phyloP scores from a whole-genome alignment of 176 grass and related monocot genomes.

The Triticum urartu region DNA sequence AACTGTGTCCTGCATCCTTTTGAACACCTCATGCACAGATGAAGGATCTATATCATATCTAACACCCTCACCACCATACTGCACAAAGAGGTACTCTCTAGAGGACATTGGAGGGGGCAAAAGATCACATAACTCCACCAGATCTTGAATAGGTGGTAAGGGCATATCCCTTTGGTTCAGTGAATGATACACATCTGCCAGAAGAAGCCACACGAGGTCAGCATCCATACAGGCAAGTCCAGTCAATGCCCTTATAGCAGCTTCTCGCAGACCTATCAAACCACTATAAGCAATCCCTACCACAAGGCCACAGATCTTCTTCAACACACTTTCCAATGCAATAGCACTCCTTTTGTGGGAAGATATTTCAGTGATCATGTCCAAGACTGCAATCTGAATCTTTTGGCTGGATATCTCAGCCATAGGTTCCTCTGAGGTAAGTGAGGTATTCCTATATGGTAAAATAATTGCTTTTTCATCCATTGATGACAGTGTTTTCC shows the following conservation, averaged over 20 bases:
- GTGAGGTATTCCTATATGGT: conserved; percentile 65
- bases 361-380: conserved; percentile 72
- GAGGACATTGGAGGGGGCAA: conserved; percentile 57
- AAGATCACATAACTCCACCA: conserved; percentile 58
- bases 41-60: conserved; percentile 64
- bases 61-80: conserved; percentile 68
- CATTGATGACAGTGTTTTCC: conserved; percentile 42
- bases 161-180: conserved; percentile 55
- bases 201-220: conserved; percentile 91
- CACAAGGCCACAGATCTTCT: conserved; percentile 83
- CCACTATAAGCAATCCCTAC: conserved; percentile 83
- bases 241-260: conserved; percentile 62
- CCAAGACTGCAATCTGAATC: conserved; percentile 77
- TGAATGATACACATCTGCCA: conserved; percentile 83
- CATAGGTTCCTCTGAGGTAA: conserved; percentile 64
- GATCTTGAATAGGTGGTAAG: conserved; percentile 35
- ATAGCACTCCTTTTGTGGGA: conserved; percentile 57
- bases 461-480: conserved; percentile 76
- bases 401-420: conserved; percentile 92
- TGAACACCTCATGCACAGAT: conserved; percentile 53
- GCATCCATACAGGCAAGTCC: conserved; percentile 72
- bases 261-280: conserved; percentile 57
- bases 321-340: conserved; percentile 72
- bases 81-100: conserved; percentile 75
- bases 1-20: conserved; percentile 38